A percentile compares a stretch with the other conserved stretches of the same genome.
These are phyloP conservation scores for Amoebophrya sp. DNA, from an alignment of 169 alveolate genomes.

Conservation along the genomic window DNA sequence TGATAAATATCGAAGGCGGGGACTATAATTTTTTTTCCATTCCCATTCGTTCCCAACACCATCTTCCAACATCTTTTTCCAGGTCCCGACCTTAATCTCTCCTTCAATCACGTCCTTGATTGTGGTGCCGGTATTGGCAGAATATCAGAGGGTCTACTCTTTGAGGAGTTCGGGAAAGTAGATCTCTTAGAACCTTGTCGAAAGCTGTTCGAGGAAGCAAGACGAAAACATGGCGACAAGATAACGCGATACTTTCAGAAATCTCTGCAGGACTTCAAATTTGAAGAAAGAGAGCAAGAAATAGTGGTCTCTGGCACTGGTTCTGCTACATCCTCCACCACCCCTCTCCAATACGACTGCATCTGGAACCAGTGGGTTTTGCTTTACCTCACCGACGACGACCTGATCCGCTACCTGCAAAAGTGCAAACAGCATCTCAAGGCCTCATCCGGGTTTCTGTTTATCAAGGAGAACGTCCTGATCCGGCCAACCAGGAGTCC, in stretches of 20 bases:
- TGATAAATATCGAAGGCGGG: too few relatives aligned
- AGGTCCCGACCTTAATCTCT: too few relatives aligned
- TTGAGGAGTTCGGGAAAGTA: conserved; percentile 53
- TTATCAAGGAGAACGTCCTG: conserved; percentile 61
- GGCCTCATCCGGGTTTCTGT: conserved; percentile 52
- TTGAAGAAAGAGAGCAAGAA: not conserved
- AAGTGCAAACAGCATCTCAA: conserved; percentile 51
- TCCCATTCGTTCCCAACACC: too few relatives aligned
- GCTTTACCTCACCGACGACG: conserved; percentile 63
- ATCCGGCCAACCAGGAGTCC: not conserved
- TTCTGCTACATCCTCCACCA: conserved; percentile 43
- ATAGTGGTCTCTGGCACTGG: not conserved
- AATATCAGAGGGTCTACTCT: conserved; percentile 56
- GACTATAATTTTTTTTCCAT: too few relatives aligned
- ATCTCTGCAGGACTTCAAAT: not conserved
- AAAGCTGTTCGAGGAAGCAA: not conserved
- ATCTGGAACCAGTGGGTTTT: conserved; percentile 68
- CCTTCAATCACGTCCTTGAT: conserved; percentile 54
- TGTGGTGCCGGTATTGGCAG: conserved; percentile 73
- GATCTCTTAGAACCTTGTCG: not conserved
- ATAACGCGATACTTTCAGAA: not conserved
- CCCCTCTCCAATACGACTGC: conserved; percentile 60
- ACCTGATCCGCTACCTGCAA: conserved; percentile 52
- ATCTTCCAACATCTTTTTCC: too few relatives aligned
- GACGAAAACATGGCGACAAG: not conserved